A percentile compares a stretch with the other conserved stretches of the same genome.
These are phyloP conservation scores for Melanomma pulvis-pyrius DNA, from an alignment of 495 filamentous ascomycete genomes.

Conservation along the genomic window DNA sequence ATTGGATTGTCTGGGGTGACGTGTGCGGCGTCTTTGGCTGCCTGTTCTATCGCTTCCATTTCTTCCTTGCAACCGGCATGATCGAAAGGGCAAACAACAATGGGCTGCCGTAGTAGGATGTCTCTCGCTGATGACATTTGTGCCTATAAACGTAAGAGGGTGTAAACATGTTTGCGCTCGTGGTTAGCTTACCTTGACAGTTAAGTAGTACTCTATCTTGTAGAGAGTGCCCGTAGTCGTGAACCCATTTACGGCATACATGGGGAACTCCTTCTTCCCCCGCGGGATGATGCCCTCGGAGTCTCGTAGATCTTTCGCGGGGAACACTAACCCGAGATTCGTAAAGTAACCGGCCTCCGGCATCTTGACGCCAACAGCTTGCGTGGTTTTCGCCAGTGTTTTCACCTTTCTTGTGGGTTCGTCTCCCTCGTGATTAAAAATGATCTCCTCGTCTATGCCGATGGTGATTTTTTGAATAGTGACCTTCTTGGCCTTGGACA, in stretches of 20 bases:
- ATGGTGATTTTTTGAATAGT: slow-evolving; percentile 94
- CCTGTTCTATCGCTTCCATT: slow-evolving; percentile 95
- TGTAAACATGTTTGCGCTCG: neutral
- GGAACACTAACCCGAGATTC: slow-evolving; percentile 88
- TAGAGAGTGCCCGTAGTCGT: slow-evolving; percentile 93
- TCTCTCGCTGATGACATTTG: slow-evolving; percentile 89
- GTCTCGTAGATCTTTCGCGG: slow-evolving; percentile 86
- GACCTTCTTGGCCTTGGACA: slow-evolving; percentile 85
- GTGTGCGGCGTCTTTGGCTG: slow-evolving; percentile 85
- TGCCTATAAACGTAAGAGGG: slow-evolving; percentile 59
- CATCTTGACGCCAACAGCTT: slow-evolving; percentile 76
- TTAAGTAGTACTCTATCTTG: slow-evolving; percentile 96
- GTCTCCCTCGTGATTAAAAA: slow-evolving; percentile 97
- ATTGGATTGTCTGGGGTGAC: slow-evolving; percentile 87
- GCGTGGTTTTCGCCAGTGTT: slow-evolving; percentile 79
- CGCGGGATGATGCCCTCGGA: slow-evolving; percentile 83
- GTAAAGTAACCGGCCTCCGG: slow-evolving; percentile 88
- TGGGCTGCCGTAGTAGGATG: slow-evolving; percentile 86
- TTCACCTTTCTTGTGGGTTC: slow-evolving; percentile 91
- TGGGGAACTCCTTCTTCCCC: slow-evolving; percentile 83
- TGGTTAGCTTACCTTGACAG: slow-evolving; percentile 73
- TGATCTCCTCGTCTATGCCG: slow-evolving; percentile 94
- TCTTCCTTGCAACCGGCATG: slow-evolving; percentile 95
- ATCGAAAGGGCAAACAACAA: slow-evolving; percentile 94
- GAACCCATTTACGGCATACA: slow-evolving; percentile 85